Base-by-base conservation (phyloP, 140 eudicot genomes). In the Cichorium intybus region DNA sequence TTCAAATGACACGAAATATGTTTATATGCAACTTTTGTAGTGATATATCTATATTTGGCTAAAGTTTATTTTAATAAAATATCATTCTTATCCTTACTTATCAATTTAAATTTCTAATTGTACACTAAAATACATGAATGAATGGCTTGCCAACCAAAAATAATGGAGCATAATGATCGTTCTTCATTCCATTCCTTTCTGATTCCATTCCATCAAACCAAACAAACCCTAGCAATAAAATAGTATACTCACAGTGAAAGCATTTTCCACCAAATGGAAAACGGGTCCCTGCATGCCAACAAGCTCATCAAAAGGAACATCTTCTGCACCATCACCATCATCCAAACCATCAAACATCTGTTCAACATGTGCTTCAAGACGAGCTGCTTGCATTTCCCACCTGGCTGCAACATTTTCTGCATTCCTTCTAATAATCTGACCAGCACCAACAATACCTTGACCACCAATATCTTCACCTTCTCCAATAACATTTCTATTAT, bases 231-330 rank as follows among this genome's bases (percentile, higher is more conserved):
- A 7, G 50, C 22, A 73, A 70, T 6, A 53, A 21, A 65, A 51
- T n/a, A 43, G 6, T 37, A 27, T 20, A 85, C 95, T 79, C 73
- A 93, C 98, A 7, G 98, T 92, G 60, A 92, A 92, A 55, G 98
- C 98, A 81, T 92, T 92, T 73, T 92, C 98, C 62, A 92, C 96
- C 79, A 92, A 66, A 85, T 92, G 98, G 41, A 92, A 92, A 70
- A 88, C 93, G 33, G 98, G 98, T 3, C 98, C 98, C 82, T 92
- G 96, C 95, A 92, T 92, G 67, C 98, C 98, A 70, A 92, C 98
- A 51, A 92, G 80, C 78, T 92, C 98, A 59, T 92, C 98, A 72
- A 92, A 92, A 47, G 98, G 98, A 9, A 92, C 98, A 81, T 90
- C 97, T 68, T 90, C 84, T 2, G 97, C 97, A 49, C 95, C 97